A percentile compares a stretch with the other conserved stretches of the same genome.
phyloP scores from a whole-genome alignment of 768 basidiomycete genomes.

The Tulasnella sp. region DNA sequence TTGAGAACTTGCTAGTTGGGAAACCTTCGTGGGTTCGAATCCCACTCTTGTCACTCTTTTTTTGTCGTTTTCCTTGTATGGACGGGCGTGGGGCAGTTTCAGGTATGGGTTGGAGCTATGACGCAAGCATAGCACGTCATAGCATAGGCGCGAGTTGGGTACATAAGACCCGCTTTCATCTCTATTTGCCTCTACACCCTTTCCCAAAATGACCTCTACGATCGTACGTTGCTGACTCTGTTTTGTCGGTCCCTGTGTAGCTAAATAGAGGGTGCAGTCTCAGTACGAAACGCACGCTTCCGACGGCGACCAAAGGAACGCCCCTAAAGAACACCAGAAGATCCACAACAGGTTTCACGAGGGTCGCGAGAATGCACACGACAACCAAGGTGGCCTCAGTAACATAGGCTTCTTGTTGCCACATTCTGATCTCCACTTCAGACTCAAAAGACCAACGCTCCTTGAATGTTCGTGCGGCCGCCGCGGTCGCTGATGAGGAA shows the following conservation, averaged over 20 bases:
- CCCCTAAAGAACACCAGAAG: background rate
- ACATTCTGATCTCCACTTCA: background rate
- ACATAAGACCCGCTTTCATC: too few relatives aligned
- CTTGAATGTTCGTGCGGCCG: background rate
- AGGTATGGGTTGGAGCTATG: too few relatives aligned
- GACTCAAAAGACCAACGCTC: conserved; percentile 32
- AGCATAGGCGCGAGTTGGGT: too few relatives aligned
- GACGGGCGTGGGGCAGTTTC: background rate
- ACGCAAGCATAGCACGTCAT: too few relatives aligned
- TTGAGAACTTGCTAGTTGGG: too few relatives aligned
- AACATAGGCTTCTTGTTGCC: background rate
- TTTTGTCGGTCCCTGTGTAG: too few relatives aligned
- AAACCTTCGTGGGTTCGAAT: conserved; percentile 17
- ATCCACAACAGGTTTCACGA: background rate
- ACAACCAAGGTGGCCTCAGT: background rate
- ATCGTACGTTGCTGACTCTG: too few relatives aligned
- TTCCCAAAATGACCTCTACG: too few relatives aligned
- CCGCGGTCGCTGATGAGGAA: conserved; percentile 26
- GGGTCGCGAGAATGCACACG: background rate
- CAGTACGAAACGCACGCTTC: background rate
- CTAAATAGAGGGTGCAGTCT: too few relatives aligned
- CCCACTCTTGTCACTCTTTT: conserved; percentile 14
- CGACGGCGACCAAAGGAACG: background rate
- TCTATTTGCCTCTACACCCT: too few relatives aligned
- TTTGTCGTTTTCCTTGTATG: too few relatives aligned